A percentile compares a stretch with the other conserved stretches of the same genome.
Evolutionary conservation across 371 early-diverging fungal species (phyloP).

Genomic region (Mucor plumbeus): DNA sequence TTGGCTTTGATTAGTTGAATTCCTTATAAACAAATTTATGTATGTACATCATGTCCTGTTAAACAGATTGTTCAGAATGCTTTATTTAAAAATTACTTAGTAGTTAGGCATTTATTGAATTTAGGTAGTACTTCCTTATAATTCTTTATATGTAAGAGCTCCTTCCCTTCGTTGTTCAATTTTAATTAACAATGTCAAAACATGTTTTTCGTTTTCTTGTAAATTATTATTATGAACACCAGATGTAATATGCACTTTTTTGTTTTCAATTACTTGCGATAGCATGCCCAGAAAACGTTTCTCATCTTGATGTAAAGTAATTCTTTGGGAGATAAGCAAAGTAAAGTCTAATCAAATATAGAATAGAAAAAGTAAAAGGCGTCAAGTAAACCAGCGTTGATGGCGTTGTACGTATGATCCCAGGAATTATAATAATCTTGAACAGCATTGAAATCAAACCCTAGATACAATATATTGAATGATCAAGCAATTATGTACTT

Average conservation of each 20-base stretch:
- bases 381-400: conserved; percentile 27
- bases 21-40: neutral
- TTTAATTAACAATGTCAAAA: conserved; percentile 27
- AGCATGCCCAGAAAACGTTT: conserved; percentile 21
- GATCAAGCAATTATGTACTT: neutral
- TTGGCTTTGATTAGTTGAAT: neutral
- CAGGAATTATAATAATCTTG: conserved; percentile 27
- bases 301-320: neutral
- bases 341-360: conserved; percentile 35
- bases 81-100: too few species aligned
- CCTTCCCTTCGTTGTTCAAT: conserved; percentile 17
- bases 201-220: conserved; percentile 22
- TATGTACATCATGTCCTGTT: conserved; percentile 10
- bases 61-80: conserved; percentile 8
- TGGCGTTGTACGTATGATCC: conserved; percentile 33
- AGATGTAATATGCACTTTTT: conserved; percentile 1
- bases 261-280: conserved; percentile 16
- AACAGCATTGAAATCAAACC: conserved; percentile 41
- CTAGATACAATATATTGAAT: conserved; percentile 17
- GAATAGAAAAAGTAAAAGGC: conserved; percentile 55
- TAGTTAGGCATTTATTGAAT: too few species aligned
- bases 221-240: conserved; percentile 12
- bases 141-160: conserved; percentile 10
- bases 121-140: conserved; percentile 7
- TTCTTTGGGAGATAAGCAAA: conserved; percentile 28